Evolutionary conservation across 192 early-diverging fungal genomes (phyloP).

Genomic region (Coemansia sp.): DNA sequence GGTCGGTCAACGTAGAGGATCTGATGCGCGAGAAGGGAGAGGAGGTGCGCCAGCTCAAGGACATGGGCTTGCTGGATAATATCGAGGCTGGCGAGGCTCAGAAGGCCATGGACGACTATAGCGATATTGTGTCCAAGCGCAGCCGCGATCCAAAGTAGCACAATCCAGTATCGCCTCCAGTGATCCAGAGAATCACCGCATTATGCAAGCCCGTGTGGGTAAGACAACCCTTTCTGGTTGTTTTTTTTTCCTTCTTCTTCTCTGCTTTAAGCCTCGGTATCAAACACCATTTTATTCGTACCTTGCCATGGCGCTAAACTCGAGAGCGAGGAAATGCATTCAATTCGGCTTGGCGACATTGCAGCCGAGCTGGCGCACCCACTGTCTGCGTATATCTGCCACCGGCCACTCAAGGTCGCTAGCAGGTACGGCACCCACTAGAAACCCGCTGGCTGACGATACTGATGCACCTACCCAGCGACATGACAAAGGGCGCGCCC

Average conservation of each 20-base stretch:
- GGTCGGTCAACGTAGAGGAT: constrained; percentile 73
- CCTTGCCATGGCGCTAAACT: background rate
- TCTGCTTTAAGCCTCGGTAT: background rate
- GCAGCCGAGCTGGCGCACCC: background rate
- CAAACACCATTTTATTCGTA: background rate
- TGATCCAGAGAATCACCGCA: background rate
- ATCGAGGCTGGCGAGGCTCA: constrained; percentile 36
- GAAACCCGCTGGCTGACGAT: background rate
- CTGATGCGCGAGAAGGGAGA: constrained; percentile 77
- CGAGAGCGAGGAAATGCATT: background rate
- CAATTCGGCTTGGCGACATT: background rate
- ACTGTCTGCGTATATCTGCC: background rate
- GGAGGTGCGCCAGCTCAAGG: constrained; percentile 57
- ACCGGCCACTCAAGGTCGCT: background rate
- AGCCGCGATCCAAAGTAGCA: constrained; percentile 1
- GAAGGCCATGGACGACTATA: constrained; percentile 19
- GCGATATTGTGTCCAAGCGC: constrained; percentile 4
- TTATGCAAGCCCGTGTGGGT: background rate
- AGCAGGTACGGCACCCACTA: background rate
- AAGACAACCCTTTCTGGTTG: no score
- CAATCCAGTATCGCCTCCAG: background rate
- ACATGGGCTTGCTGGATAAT: constrained; percentile 35
- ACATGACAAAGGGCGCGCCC: constrained; percentile 3
- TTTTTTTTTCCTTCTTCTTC: no score
- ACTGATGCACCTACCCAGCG: constrained; percentile 8